A percentile compares a stretch with the other conserved stretches of the same genome.
Conservation (phyloP, 345 rosid species). For the Rhodamnia rubescens region DNA sequence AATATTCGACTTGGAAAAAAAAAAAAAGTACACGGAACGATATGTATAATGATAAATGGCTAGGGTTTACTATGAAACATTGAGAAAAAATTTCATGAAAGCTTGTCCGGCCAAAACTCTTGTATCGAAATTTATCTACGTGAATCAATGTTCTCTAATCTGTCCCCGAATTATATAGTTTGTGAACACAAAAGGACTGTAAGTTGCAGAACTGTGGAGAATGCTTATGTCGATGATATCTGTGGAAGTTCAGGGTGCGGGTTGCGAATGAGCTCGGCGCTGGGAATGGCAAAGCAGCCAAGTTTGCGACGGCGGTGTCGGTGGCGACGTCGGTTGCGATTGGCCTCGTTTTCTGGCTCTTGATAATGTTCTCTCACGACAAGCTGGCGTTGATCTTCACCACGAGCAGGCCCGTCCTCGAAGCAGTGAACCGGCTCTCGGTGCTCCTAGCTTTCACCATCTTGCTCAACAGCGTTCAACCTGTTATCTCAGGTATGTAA, state of each 20-base stretch:
- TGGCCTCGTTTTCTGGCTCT: slow-evolving; percentile 45
- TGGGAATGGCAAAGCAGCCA: slow-evolving; percentile 81
- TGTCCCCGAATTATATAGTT: background rate
- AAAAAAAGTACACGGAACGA: too few relatives aligned
- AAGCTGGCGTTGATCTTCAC: slow-evolving; percentile 48
- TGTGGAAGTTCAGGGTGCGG: slow-evolving; percentile 44
- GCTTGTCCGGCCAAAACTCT: background rate
- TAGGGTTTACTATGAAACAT: background rate
- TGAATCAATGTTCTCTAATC: background rate
- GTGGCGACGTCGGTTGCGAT: slow-evolving; percentile 44
- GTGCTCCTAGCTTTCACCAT: slow-evolving; percentile 63
- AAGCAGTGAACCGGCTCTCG: slow-evolving; percentile 49
- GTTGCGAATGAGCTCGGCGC: slow-evolving; percentile 92
- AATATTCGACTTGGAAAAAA: too few relatives aligned
- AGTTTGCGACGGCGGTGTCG: slow-evolving; percentile 52
- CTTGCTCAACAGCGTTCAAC: slow-evolving; percentile 83
- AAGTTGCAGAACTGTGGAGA: background rate
- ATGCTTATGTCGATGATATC: background rate
- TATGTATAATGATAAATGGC: background rate
- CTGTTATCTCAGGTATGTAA: slow-evolving; percentile 61
- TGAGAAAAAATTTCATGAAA: background rate
- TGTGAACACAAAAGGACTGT: background rate
- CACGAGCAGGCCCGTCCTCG: slow-evolving; percentile 37
- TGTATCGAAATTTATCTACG: background rate
- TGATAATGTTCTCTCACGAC: slow-evolving; percentile 31